A percentile compares a stretch with the other conserved stretches of the same genome.
Conservation (phyloP, 2,329 filamentous ascomycete genomes). For the Exophiala alcalophila region DNA sequence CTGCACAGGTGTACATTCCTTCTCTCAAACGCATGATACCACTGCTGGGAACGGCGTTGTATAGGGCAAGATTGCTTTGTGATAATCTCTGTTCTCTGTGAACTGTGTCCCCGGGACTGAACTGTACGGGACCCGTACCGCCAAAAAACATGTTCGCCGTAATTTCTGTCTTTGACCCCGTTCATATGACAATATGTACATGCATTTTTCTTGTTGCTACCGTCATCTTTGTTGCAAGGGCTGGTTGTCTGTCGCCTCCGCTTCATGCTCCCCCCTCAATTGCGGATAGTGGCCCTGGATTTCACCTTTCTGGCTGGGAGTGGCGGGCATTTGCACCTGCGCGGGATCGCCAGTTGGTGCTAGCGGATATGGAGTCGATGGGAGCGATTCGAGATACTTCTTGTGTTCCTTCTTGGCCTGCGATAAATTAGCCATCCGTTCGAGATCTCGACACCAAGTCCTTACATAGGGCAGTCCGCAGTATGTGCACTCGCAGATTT, state of each 20-base stretch:
- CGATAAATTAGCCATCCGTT: conserved; percentile 8
- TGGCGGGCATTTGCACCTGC: conserved; percentile 57
- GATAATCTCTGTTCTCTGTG: too few relatives aligned
- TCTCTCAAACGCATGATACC: too few relatives aligned
- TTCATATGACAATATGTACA: conserved; percentile 14
- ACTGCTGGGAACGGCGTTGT: too few relatives aligned
- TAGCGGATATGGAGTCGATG: conserved; percentile 78
- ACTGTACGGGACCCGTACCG: too few relatives aligned
- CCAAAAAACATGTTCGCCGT: too few relatives aligned
- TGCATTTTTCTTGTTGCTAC: neutral
- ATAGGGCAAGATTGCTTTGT: too few relatives aligned
- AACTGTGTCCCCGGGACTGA: too few relatives aligned
- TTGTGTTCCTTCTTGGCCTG: conserved; percentile 90
- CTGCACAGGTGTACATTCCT: too few relatives aligned
- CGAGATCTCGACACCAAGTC: conserved; percentile 32
- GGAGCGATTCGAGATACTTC: conserved; percentile 76
- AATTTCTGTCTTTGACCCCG: too few relatives aligned
- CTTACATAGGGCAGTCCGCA: conserved; percentile 91
- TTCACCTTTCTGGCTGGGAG: conserved; percentile 26
- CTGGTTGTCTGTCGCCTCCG: conserved; percentile 13
- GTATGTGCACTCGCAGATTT: conserved; percentile 87
- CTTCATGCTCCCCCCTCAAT: conserved; percentile 27
- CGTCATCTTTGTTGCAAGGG: conserved; percentile 23
- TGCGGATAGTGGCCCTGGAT: conserved; percentile 28
- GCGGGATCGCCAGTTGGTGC: conserved; percentile 58